phyloP scores from a whole-genome alignment of 2,329 filamentous ascomycete genomes.

The Neopestalotiopsis rosae region DNA sequence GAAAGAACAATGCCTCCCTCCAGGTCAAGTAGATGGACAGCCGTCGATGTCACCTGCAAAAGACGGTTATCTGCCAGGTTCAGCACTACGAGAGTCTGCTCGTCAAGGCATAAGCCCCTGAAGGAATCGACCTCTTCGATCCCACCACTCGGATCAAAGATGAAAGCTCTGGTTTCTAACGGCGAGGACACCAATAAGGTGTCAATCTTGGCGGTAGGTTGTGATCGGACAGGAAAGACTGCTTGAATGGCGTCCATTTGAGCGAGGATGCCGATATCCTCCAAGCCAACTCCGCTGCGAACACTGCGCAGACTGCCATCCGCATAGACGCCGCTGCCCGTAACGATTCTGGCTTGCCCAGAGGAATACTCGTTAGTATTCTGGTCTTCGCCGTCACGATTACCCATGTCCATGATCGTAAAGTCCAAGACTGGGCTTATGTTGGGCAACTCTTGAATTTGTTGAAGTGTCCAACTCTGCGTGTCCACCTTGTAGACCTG shows the following conservation, averaged over 20 bases:
- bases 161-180: constrained; percentile 82
- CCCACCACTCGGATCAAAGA: constrained; percentile 74
- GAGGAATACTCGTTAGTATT: constrained; percentile 88
- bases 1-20: constrained; percentile 60
- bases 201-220: constrained; percentile 60
- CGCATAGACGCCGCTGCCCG: constrained; percentile 87
- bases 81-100: constrained; percentile 73
- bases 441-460: constrained; percentile 77
- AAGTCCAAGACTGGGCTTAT: constrained; percentile 94
- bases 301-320: constrained; percentile 90
- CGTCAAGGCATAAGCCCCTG: constrained; percentile 70
- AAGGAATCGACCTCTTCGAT: constrained; percentile 88
- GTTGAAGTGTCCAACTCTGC: constrained; percentile 54
- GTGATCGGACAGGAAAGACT: constrained; percentile 70
- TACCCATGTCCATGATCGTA: constrained; percentile 94
- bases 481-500: constrained; percentile 66
- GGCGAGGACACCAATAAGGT: constrained; percentile 81
- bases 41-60: constrained; percentile 76
- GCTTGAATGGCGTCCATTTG: constrained; percentile 78
- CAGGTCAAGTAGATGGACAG: constrained; percentile 66
- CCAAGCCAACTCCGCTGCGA: constrained; percentile 89
- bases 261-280: constrained; percentile 82
- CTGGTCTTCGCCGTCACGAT: constrained; percentile 76
- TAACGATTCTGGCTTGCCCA: constrained; percentile 91
- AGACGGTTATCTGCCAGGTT: constrained; percentile 69